Percentiles rank a stretch among this genome's conserved stretches.
phyloP scores from a whole-genome alignment of 1,284 basidiomycete species.

The Coniophora puteana region DNA sequence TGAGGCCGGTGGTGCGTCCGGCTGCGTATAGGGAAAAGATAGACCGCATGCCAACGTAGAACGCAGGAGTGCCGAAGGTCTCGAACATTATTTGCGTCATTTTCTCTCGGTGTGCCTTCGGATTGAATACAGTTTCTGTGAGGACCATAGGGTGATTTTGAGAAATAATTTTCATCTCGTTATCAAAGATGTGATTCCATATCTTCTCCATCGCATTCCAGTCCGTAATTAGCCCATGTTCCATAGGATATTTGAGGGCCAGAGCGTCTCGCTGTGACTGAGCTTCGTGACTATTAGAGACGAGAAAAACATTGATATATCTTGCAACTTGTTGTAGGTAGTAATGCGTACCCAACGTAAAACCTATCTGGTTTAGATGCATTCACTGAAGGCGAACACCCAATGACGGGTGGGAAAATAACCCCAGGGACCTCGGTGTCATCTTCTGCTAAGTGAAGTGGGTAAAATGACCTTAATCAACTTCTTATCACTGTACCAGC shows the following conservation, averaged over 20 bases:
- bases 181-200: conserved; percentile 93
- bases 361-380: conserved; percentile 91
- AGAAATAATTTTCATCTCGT: conserved; percentile 79
- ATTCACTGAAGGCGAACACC: conserved; percentile 89
- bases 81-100: conserved; percentile 99
- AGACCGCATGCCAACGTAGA: conserved; percentile 93
- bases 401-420: conserved; percentile 73
- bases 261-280: conserved; percentile 96
- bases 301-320: not conserved
- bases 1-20: conserved; percentile 90
- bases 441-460: conserved; percentile 42
- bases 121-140: conserved; percentile 90
- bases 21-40: conserved; percentile 91
- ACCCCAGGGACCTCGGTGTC: conserved; percentile 38
- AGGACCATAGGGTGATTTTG: conserved; percentile 93
- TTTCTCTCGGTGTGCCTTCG: conserved; percentile 93
- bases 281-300: conserved; percentile 71
- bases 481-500: conserved; percentile 12
- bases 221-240: conserved; percentile 90
- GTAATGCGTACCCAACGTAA: conserved; percentile 67
- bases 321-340: conserved; percentile 2
- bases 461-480: conserved; percentile 8
- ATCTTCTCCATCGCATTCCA: conserved; percentile 98
- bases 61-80: conserved; percentile 92
- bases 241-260: conserved; percentile 82